These are phyloP conservation scores for Angomonas ambiguus DNA, from an alignment of 208 protist species.

Conservation along the genomic window DNA sequence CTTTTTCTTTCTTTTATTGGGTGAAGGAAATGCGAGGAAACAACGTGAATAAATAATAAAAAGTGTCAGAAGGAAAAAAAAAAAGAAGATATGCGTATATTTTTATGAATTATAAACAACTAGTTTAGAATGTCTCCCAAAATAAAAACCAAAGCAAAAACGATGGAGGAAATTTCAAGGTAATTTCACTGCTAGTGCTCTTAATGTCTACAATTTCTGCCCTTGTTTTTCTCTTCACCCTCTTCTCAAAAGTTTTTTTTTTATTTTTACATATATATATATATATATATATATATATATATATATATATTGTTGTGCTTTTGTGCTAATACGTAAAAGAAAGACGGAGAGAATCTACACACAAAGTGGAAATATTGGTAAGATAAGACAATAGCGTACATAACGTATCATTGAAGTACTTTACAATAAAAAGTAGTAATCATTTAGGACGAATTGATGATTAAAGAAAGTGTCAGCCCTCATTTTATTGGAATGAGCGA, in stretches of 20 bases:
- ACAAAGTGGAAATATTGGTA: too few species aligned
- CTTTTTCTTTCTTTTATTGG: background rate
- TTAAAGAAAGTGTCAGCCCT: background rate
- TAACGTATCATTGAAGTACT: too few species aligned
- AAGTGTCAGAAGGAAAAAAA: background rate
- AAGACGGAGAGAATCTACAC: too few species aligned
- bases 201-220: background rate
- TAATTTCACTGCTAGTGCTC: too few species aligned
- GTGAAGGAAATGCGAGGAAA: background rate
- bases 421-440: too few species aligned
- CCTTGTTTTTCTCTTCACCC: background rate
- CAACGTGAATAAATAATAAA: background rate
- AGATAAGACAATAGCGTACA: too few species aligned
- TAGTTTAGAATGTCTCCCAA: background rate
- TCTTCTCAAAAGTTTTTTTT: background rate
- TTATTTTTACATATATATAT: background rate
- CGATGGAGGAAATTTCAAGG: too few species aligned
- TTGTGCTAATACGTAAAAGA: too few species aligned
- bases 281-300: conserved; percentile 15
- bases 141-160: background rate
- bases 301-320: conserved; percentile 13
- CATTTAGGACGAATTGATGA: background rate
- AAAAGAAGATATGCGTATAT: background rate
- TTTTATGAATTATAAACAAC: background rate
- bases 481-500: background rate